Evolutionary conservation across 495 filamentous ascomycete species (phyloP).

Genomic region (Platismatia glauca): DNA sequence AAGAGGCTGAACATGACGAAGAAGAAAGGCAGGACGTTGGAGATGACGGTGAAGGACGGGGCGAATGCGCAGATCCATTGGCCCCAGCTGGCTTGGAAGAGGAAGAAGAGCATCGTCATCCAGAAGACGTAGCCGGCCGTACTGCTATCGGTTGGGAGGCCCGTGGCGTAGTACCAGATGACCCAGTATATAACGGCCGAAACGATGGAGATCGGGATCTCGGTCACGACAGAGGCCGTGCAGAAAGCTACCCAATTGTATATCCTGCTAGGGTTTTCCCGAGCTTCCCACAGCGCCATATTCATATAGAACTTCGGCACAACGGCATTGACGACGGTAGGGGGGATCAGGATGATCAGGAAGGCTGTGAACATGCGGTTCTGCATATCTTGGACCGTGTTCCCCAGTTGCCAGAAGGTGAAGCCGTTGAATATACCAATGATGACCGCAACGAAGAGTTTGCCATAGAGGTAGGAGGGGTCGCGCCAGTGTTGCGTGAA

Average conservation of each 20-base stretch:
- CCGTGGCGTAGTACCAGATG: constrained; percentile 73
- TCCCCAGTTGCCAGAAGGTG: constrained; percentile 70
- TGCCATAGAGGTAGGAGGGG: constrained; percentile 64
- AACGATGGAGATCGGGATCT: constrained; percentile 64
- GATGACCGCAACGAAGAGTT: constrained; percentile 60
- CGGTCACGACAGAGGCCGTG: constrained; percentile 64
- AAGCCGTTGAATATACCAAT: constrained; percentile 74
- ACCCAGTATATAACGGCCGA: constrained; percentile 59
- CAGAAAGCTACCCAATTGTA: constrained; percentile 80
- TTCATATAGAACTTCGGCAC: constrained; percentile 78
- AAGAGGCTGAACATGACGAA: constrained; percentile 68
- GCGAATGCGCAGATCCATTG: constrained; percentile 82
- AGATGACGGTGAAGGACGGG: constrained; percentile 70
- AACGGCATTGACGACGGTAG: constrained; percentile 65
- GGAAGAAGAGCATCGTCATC: constrained; percentile 73
- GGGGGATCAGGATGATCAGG: constrained; percentile 64
- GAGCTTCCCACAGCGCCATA: constrained; percentile 62
- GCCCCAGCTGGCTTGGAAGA: constrained; percentile 70
- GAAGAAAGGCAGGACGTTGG: constrained; percentile 69
- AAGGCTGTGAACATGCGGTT: constrained; percentile 68
- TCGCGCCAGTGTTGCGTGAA: constrained; percentile 66
- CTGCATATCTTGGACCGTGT: constrained; percentile 62
- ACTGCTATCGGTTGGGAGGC: constrained; percentile 53
- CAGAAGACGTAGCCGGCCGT: constrained; percentile 75
- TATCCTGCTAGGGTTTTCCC: constrained; percentile 67